Percentiles rank a stretch among this genome's conserved stretches.
Evolutionary conservation across 305 asterid genomes (phyloP).

Genomic region (Ajuga reptans): DNA sequence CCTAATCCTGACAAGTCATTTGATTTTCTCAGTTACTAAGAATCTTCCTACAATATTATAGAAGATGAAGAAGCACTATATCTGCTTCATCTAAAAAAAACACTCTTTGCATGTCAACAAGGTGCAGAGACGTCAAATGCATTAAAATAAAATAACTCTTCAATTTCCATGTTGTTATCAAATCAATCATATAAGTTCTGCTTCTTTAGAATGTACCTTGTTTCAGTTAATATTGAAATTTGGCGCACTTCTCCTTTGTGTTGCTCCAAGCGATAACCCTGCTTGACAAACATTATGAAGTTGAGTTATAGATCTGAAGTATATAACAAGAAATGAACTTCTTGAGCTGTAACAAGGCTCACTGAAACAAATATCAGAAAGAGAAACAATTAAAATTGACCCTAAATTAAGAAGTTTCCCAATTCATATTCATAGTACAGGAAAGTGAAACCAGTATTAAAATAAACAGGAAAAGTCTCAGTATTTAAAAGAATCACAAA

Average conservation of each 20-base stretch:
- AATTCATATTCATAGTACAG: not conserved
- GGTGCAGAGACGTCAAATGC: too few relatives aligned
- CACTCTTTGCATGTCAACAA: too few relatives aligned
- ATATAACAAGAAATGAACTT: slow-evolving; percentile 1
- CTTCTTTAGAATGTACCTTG: slow-evolving; percentile 39
- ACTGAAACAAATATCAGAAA: slow-evolving; percentile 6
- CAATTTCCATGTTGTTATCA: too few relatives aligned
- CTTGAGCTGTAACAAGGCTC: slow-evolving; percentile 4
- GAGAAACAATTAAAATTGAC: not conserved
- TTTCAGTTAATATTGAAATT: slow-evolving; percentile 51
- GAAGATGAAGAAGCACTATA: not conserved
- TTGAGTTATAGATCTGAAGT: slow-evolving; percentile 6
- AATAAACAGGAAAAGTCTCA: not conserved
- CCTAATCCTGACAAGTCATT: not conserved
- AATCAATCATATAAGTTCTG: not conserved
- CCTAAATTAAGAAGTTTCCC: not conserved
- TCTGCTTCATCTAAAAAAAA: not conserved
- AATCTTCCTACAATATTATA: not conserved
- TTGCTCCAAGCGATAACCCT: slow-evolving; percentile 38
- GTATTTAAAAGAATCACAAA: not conserved
- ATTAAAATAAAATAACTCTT: too few relatives aligned
- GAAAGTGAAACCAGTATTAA: not conserved
- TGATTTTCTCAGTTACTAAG: not conserved
- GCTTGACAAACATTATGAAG: slow-evolving; percentile 26
- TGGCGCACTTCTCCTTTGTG: slow-evolving; percentile 36